Percentiles rank a stretch among this genome's conserved stretches.
Evolutionary conservation across 1,284 basidiomycete species (phyloP).

Genomic region (Cerioporus squamosus): DNA sequence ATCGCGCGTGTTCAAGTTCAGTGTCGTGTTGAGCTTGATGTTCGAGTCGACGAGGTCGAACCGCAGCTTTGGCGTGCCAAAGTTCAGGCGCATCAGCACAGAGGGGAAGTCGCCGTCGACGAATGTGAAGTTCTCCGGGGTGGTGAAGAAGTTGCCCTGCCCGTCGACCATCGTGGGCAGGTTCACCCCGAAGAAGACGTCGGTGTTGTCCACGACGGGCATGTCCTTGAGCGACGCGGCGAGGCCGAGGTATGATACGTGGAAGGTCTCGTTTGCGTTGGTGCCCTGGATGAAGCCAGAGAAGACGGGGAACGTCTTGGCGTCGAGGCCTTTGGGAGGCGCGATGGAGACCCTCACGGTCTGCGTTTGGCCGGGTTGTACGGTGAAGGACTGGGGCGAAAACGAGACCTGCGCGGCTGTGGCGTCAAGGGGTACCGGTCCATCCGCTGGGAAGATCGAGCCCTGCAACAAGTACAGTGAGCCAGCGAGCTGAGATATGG

Average conservation of each 20-base stretch:
- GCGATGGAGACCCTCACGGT: constrained; percentile 38
- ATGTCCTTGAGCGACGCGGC: constrained; percentile 51
- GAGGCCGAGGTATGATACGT: constrained; percentile 56
- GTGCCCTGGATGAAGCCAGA: constrained; percentile 61
- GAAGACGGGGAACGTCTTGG: constrained; percentile 57
- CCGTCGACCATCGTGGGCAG: constrained; percentile 48
- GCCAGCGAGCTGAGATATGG: not conserved
- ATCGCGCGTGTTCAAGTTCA: constrained; percentile 35
- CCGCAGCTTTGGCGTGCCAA: constrained; percentile 56
- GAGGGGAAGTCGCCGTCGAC: constrained; percentile 46
- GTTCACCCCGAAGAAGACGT: constrained; percentile 47
- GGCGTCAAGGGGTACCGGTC: constrained; percentile 54
- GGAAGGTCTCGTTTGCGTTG: constrained; percentile 45
- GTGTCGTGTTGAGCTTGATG: constrained; percentile 32
- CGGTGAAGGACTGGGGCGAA: constrained; percentile 36
- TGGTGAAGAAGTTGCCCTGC: constrained; percentile 41
- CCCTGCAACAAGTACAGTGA: constrained; percentile 16
- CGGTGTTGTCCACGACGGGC: constrained; percentile 53
- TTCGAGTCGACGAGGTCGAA: constrained; percentile 47
- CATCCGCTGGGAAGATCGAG: constrained; percentile 45
- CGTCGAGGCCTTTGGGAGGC: constrained; percentile 49
- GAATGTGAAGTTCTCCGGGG: constrained; percentile 57
- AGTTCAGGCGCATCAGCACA: constrained; percentile 50
- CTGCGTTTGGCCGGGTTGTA: constrained; percentile 37
- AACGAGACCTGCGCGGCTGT: constrained; percentile 49